phyloP scores from a whole-genome alignment of 805 yeast species.

The Saturnispora halmiae region DNA sequence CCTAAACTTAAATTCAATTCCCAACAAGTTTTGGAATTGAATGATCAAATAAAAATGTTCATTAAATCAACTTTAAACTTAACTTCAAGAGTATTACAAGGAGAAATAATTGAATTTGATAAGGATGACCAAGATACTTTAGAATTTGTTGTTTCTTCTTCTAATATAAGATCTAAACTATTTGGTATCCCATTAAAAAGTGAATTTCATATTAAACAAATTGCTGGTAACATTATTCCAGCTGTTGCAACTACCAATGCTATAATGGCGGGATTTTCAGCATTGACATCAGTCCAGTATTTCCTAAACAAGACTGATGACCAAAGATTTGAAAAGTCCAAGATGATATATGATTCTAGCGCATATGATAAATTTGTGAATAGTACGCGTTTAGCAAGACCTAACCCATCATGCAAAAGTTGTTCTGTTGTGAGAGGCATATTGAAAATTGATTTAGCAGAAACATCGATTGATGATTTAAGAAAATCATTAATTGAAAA shows the following conservation, averaged over 20 bases:
- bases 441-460: conserved; percentile 27
- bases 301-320: conserved; percentile 24
- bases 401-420: conserved; percentile 65
- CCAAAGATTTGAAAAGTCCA: conserved; percentile 28
- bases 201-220: conserved; percentile 82
- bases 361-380: conserved; percentile 56
- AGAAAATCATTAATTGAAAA: conserved; percentile 39
- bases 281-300: conserved; percentile 56
- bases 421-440: conserved; percentile 52
- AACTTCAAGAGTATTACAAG: conserved; percentile 35
- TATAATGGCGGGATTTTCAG: conserved; percentile 82
- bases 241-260: conserved; percentile 99
- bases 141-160: conserved; percentile 76
- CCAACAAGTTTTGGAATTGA: conserved; percentile 49
- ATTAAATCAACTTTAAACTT: conserved; percentile 39
- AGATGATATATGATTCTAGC: conserved; percentile 44
- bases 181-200: conserved; percentile 65
- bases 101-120: conserved; percentile 58
- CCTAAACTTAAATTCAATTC: conserved; percentile 17
- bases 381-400: conserved; percentile 49
- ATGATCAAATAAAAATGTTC: conserved; percentile 57
- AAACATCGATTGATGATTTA: conserved; percentile 39
- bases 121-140: conserved; percentile 92
- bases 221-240: conserved; percentile 97
- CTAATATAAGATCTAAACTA: conserved; percentile 64